Conservation (phyloP, 2,329 filamentous ascomycete species). For the Drechslera avenae region DNA sequence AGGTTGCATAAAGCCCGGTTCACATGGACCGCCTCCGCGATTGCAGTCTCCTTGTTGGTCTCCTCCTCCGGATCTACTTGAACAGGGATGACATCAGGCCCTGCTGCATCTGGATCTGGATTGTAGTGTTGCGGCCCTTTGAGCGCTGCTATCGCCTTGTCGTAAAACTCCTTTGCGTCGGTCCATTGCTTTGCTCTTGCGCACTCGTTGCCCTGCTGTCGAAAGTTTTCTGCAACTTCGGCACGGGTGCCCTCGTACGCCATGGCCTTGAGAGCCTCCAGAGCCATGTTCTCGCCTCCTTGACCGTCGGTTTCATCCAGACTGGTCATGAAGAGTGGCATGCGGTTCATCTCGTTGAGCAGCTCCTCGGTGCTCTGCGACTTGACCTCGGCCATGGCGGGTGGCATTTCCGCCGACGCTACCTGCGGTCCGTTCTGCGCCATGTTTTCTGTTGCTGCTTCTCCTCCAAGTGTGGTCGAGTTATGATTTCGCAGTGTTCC, state of each 20-base stretch:
- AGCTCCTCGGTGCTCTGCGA: slow-evolving; percentile 65
- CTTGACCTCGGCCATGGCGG: slow-evolving; percentile 62
- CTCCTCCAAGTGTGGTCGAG: not conserved
- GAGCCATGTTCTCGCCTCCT: slow-evolving; percentile 75
- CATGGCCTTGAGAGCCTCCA: slow-evolving; percentile 86
- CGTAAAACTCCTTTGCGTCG: slow-evolving; percentile 91
- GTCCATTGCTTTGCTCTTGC: slow-evolving; percentile 74
- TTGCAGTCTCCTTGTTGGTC: slow-evolving; percentile 62
- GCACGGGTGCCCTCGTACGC: slow-evolving; percentile 89
- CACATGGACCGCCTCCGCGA: slow-evolving; percentile 77
- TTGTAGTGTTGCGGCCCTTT: slow-evolving; percentile 59
- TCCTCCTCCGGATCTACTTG: slow-evolving; percentile 65
- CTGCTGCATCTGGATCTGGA: slow-evolving; percentile 48
- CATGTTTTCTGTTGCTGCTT: slow-evolving; percentile 19
- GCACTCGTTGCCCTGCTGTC: slow-evolving; percentile 89
- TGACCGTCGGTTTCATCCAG: slow-evolving; percentile 67
- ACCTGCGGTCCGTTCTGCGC: slow-evolving; percentile 22
- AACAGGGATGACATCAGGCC: slow-evolving; percentile 50
- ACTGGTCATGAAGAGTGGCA: slow-evolving; percentile 94
- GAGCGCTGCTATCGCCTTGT: slow-evolving; percentile 79
- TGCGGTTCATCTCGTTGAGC: slow-evolving; percentile 67
- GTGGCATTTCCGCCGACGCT: slow-evolving; percentile 58
- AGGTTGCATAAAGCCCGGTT: slow-evolving; percentile 92
- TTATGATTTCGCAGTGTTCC: slow-evolving; percentile 2
- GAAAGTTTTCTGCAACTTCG: slow-evolving; percentile 83